Evolutionary conservation across 2,329 filamentous ascomycete genomes (phyloP), one percentile per base, ranked within the genome.

Genomic region (Hymenoscyphus occultus): DNA sequence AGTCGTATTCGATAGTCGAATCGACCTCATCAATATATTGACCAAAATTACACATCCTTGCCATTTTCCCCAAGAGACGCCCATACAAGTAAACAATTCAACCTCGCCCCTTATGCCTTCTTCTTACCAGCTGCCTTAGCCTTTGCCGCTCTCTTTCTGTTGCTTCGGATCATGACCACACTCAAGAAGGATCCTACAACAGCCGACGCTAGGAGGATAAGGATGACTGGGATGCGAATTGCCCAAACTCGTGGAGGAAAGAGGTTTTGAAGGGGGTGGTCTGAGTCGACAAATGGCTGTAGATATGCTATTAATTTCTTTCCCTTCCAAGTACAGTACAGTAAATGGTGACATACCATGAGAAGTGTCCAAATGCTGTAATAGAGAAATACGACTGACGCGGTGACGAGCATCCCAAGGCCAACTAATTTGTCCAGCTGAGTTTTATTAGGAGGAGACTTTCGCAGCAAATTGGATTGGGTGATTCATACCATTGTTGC

Each of bases 201-300:
- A 66, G 95, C 93, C 67, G 90, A 93, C 70, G 90, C 93, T 71
- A 99, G 84, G 58, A 99, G 88, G 69, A 97, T 90, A 72, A 99
- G 88, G 77, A 99, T 97, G 74, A 99, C 94, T 72, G 95, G 95
- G 75, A 99, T 95, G 78, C 95, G 93, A 77, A 99, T 97, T 67
- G 95, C 95, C 95, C 95, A 99, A 77, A 97, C 93, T 78, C 95
- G 93, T 58, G 94, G 94, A 68, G 92, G 95, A 82, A 99, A 99
- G 82, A 98, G 85, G 77, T 90, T 90, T 77, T 99, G 95, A 65
- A 98, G 89, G 64, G 92, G 89, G 79, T 99, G 95, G 77, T 92
- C 92, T 65, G 90, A 86, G 79, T 99, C 95, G 79, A 99, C 95
- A 79, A 99, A 99, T 77, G 95, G 95, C 95, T 99, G 72, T 22